These are phyloP conservation scores for Hevea brasiliensis DNA, from an alignment of 345 rosid genomes.

Conservation along the genomic window DNA sequence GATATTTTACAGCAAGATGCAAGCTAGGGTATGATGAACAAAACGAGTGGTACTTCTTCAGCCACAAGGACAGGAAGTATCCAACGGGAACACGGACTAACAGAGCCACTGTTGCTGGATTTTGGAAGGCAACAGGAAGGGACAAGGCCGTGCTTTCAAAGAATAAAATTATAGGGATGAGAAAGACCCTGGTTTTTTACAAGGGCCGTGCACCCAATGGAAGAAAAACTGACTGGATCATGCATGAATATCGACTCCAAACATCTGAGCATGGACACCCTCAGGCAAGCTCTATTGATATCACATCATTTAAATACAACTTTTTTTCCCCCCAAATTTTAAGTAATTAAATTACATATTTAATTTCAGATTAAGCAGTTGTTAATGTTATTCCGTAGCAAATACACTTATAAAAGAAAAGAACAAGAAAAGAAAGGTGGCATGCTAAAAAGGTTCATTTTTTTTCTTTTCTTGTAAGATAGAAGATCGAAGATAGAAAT, in stretches of 20 bases:
- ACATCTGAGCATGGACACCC: conserved; percentile 63
- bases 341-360: no score
- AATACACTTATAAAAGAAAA: not conserved
- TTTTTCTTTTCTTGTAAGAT: not conserved
- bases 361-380: no score
- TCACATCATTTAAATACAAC: no score
- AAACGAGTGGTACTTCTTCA: conserved; percentile 95
- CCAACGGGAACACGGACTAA: conserved; percentile 94
- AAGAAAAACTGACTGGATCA: conserved; percentile 87
- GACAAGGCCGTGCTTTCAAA: conserved; percentile 87
- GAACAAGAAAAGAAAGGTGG: not conserved
- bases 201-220: conserved; percentile 97
- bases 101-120: conserved; percentile 87
- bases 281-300: conserved; percentile 53
- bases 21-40: conserved; percentile 81
- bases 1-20: conserved; percentile 57
- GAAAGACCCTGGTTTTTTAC: conserved; percentile 92
- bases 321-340: no score
- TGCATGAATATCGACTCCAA: conserved; percentile 94
- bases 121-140: conserved; percentile 98
- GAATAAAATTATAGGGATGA: conserved; percentile 80
- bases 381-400: no score
- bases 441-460: not conserved
- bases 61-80: conserved; percentile 93
- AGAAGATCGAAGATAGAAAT: not conserved